A percentile compares a stretch with the other conserved stretches of the same genome.
These are phyloP conservation scores for Fusarium subglutinans DNA, from an alignment of 2,329 filamentous ascomycete species.

Conservation along the genomic window DNA sequence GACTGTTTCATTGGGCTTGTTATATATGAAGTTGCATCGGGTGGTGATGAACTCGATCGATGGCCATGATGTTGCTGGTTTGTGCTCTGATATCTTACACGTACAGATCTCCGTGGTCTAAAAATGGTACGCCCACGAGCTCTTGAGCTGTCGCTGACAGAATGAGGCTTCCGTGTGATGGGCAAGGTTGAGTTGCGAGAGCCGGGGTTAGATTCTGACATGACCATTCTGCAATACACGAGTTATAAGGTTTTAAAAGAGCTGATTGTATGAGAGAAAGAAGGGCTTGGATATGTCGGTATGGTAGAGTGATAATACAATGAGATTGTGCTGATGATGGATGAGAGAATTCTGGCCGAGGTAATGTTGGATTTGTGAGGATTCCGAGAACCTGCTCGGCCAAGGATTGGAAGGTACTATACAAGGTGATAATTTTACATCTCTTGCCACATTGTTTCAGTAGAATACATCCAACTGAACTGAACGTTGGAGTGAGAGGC, in stretches of 20 bases:
- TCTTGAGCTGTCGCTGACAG: constrained; percentile 23
- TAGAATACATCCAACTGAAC: background rate
- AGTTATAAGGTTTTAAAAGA: constrained; percentile 26
- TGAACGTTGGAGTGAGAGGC: background rate
- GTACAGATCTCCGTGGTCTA: constrained; percentile 39
- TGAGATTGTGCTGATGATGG: constrained; percentile 15
- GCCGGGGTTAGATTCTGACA: constrained; percentile 43
- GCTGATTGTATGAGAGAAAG: constrained; percentile 33
- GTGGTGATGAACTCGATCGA: constrained; percentile 10
- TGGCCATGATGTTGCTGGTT: background rate
- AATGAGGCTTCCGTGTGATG: constrained; percentile 11
- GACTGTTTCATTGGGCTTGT: background rate
- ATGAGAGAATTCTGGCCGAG: background rate
- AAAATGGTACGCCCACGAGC: constrained; percentile 43
- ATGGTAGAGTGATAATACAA: constrained; percentile 19
- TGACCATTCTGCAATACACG: constrained; percentile 40
- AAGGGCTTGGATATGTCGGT: background rate
- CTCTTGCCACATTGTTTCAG: background rate
- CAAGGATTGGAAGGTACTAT: constrained; percentile 7
- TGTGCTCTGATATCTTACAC: constrained; percentile 28
- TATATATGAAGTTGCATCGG: background rate
- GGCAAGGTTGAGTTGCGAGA: constrained; percentile 31
- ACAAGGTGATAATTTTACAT: background rate
- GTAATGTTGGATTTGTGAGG: background rate
- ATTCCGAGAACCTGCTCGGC: background rate